Evolutionary conservation across 2,329 filamentous ascomycete genomes (phyloP).

Genomic region (Curvularia verruculosa): DNA sequence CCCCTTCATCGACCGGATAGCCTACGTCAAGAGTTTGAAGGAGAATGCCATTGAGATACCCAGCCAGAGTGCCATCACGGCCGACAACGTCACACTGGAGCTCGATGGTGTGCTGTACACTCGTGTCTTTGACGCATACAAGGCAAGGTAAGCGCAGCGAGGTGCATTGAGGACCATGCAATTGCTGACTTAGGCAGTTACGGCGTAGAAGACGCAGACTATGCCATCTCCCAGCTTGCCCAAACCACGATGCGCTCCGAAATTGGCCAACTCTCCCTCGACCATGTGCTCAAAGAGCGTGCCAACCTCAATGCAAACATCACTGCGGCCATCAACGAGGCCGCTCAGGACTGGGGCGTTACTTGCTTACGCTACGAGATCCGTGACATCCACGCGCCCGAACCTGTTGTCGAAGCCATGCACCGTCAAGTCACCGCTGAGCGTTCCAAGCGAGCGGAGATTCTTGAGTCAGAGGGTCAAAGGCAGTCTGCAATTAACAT

Average conservation of each 20-base stretch:
- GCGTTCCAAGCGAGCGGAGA: conserved; percentile 95
- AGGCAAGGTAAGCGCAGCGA: conserved; percentile 73
- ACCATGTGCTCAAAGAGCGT: conserved; percentile 97
- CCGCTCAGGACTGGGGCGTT: conserved; percentile 95
- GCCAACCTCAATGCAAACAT: conserved; percentile 97
- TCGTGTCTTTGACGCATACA: conserved; percentile 95
- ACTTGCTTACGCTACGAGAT: conserved; percentile 97
- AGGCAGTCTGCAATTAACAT: conserved; percentile 98
- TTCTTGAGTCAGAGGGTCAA: conserved; percentile 95
- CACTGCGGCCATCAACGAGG: conserved; percentile 98
- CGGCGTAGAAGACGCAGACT: conserved; percentile 97
- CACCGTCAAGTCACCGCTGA: conserved; percentile 97
- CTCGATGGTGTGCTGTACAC: conserved; percentile 96
- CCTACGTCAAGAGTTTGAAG: conserved; percentile 97
- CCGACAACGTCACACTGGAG: conserved; percentile 96
- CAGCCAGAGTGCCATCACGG: conserved; percentile 95
- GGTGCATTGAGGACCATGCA: background rate
- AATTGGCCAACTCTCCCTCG: conserved; percentile 93
- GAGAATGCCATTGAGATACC: conserved; percentile 96
- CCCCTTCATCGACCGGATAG: conserved; percentile 91
- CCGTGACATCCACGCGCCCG: conserved; percentile 94
- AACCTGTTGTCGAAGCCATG: conserved; percentile 94
- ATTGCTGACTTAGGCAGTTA: conserved; percentile 66
- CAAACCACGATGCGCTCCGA: conserved; percentile 99
- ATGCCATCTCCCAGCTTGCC: conserved; percentile 95